Base-by-base conservation (phyloP, 148 eudicot species). In the Silene conica region DNA sequence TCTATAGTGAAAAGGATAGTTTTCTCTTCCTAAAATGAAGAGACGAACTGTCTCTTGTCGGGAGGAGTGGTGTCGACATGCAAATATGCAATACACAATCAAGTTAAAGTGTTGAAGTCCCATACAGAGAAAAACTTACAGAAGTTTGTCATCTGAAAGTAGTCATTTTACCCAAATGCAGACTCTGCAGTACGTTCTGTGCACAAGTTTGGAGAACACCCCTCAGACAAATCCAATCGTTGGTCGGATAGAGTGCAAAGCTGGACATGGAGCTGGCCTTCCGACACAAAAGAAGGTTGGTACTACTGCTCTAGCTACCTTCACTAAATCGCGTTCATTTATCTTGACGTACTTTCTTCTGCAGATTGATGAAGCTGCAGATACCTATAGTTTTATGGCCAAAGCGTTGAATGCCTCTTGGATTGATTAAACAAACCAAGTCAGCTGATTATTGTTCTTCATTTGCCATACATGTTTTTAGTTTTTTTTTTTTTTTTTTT, bases 221-320 rank as follows among this genome's bases (percentile, higher is more conserved):
- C 98, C 93, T 28, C 98, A 94, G 81, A 92, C 82, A 16, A 92
- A 92, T 76, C 97, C 97, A 61, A 89, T 94, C 25, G 81, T 94
- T 41, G 97, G 96, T 66, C 86, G 97, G 60, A 94, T 94, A 22
- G 97, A 92, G 67, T 69, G 86, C 80, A 94, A 94, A 76, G 91
- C 98, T 57, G 98, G 98, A 31, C 97, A 92, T 78, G 98, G 98
- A 66, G 86, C 85, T 73, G 98, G 98, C 71, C 87, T 84, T 52
- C 96, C 98, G 55, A 95, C 97, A 12, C 88, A 95, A 72, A 95
- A 92, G 77, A 66, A 81, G 80, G 98, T 92, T 64, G 48, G 79
- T 57, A 31, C 43, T 38, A 31, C 10, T 60, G 9, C 61, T 34
- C 31, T 61, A 8, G 16, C 25, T 10, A 20, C 52, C 8, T 67